Evolutionary conservation across 1,139 yeast species (phyloP).

Genomic region (Kazachstania sp.): DNA sequence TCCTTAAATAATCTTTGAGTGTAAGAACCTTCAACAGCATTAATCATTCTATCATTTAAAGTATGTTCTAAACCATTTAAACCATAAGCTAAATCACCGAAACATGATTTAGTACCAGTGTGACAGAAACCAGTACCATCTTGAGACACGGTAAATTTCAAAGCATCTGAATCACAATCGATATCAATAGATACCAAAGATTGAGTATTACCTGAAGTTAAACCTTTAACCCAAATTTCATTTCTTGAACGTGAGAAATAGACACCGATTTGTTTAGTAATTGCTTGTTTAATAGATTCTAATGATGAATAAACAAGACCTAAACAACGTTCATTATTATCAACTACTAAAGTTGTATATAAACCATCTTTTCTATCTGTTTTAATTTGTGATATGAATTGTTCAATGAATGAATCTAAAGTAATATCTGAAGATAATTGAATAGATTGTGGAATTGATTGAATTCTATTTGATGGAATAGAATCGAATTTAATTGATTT

Average conservation of each 20-base stretch:
- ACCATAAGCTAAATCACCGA: constrained; percentile 54
- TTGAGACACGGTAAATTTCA: constrained; percentile 79
- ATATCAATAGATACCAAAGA: constrained; percentile 51
- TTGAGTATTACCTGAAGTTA: constrained; percentile 92
- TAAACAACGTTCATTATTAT: constrained; percentile 54
- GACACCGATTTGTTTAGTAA: constrained; percentile 77
- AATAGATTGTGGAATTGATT: constrained; percentile 1
- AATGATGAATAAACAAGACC: constrained; percentile 88
- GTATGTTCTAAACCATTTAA: constrained; percentile 55
- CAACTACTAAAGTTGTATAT: constrained; percentile 76
- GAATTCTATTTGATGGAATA: constrained; percentile 7
- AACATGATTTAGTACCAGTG: constrained; percentile 68
- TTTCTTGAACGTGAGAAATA: constrained; percentile 85
- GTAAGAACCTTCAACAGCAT: constrained; percentile 87
- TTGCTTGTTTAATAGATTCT: constrained; percentile 74
- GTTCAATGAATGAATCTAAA: constrained; percentile 38
- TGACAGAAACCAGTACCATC: constrained; percentile 77
- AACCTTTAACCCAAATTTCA: constrained; percentile 93
- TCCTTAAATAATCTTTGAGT: constrained; percentile 82
- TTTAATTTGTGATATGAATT: constrained; percentile 48
- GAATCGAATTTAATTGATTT: neutral
- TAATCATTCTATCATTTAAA: constrained; percentile 39
- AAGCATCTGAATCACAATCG: constrained; percentile 91
- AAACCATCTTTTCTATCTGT: constrained; percentile 87
- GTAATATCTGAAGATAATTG: constrained; percentile 13